Conservation (phyloP, 2,329 filamentous ascomycete genomes). For the Aspergillus sp. region DNA sequence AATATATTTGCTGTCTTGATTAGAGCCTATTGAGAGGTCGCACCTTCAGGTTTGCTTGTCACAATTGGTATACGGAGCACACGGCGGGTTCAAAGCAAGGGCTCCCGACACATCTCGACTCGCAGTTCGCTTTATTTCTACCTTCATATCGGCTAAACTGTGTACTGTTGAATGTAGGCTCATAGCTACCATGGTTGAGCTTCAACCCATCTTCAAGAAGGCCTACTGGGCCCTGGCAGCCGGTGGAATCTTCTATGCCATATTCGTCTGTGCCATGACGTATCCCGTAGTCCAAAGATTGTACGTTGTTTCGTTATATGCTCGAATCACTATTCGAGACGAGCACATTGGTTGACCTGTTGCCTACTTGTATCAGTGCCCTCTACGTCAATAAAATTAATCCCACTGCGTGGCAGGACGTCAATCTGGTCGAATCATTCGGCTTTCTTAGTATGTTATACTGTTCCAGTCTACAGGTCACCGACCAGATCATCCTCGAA, state of each 20-base stretch:
- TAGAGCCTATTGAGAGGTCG: background rate
- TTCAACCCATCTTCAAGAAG: conserved; percentile 51
- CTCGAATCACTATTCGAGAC: background rate
- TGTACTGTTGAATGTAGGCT: background rate
- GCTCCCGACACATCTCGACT: background rate
- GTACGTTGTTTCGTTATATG: conserved; percentile 54
- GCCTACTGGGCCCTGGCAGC: conserved; percentile 60
- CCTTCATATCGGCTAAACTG: background rate
- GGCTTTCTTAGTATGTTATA: conserved; percentile 74
- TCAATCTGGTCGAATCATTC: conserved; percentile 76
- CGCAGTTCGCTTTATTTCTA: background rate
- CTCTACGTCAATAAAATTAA: conserved; percentile 83
- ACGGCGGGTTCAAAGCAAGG: background rate
- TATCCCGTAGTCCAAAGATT: conserved; percentile 75
- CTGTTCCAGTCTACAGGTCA: background rate
- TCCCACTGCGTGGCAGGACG: conserved; percentile 68
- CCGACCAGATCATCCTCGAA: background rate
- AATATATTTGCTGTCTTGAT: background rate
- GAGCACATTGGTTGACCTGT: background rate
- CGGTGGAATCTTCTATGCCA: conserved; percentile 65
- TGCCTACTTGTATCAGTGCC: conserved; percentile 54
- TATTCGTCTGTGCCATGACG: conserved; percentile 66
- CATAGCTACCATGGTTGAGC: conserved; percentile 34
- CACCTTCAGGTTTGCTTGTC: background rate
- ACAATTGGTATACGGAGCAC: background rate